Conservation (phyloP, 169 alveolate species). For the Plasmodium coatneyi region DNA sequence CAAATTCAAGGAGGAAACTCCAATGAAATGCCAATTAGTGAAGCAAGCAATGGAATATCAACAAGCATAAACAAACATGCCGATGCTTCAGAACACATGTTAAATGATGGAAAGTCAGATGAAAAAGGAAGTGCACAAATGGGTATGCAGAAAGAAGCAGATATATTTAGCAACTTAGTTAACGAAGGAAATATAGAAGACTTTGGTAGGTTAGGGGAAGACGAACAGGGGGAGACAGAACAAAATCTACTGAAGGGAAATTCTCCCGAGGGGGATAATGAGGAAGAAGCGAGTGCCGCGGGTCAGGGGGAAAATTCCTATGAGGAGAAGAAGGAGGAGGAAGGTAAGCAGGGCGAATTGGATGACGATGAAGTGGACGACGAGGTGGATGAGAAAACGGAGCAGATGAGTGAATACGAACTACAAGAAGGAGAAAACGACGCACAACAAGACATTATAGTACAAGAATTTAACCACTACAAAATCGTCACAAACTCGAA, state of each 20-base stretch:
- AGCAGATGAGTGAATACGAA: neutral
- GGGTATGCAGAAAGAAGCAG: neutral
- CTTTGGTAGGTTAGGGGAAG: neutral
- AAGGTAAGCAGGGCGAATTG: too few relatives aligned
- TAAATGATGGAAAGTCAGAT: neutral
- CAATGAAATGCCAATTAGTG: neutral
- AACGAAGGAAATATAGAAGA: neutral
- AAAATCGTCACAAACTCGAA: conserved; percentile 33
- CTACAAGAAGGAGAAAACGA: neutral
- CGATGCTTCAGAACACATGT: neutral
- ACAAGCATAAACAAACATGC: neutral
- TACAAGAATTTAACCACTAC: conserved; percentile 19
- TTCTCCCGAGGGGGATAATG: neutral
- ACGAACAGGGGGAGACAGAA: neutral
- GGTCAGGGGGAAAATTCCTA: neutral
- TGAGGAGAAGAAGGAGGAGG: neutral
- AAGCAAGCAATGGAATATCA: neutral
- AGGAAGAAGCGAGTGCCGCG: neutral
- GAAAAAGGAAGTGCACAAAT: neutral
- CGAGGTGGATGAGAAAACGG: neutral
- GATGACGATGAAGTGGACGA: neutral
- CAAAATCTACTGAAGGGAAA: neutral
- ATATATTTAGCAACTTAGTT: neutral
- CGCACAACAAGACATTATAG: neutral
- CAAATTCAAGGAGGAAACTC: neutral